These are phyloP conservation scores for Fraxinus greggii DNA, from an alignment of 305 asterid genomes.

Conservation along the genomic window DNA sequence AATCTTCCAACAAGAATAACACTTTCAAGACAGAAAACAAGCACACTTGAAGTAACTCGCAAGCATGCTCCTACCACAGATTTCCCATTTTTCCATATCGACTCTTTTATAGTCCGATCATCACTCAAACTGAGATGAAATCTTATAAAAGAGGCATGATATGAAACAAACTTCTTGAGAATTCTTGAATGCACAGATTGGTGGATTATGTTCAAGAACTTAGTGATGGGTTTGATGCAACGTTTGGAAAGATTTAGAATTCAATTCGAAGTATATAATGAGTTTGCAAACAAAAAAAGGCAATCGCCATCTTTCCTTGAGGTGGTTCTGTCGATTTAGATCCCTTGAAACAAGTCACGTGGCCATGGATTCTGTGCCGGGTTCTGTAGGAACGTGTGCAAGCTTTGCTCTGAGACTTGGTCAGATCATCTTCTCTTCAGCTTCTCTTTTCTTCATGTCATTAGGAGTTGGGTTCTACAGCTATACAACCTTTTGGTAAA, in stretches of 20 bases:
- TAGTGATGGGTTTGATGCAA: not conserved
- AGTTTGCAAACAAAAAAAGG: not conserved
- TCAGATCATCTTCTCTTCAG: constrained; percentile 55
- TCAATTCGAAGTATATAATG: not conserved
- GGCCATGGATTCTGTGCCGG: constrained; percentile 47
- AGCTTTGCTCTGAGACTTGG: constrained; percentile 62
- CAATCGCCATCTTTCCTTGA: not conserved
- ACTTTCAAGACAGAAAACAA: not conserved
- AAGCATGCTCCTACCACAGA: constrained; percentile 5
- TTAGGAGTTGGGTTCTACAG: constrained; percentile 64
- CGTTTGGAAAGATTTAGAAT: not conserved
- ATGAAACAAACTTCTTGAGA: not conserved
- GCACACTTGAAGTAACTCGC: constrained; percentile 14
- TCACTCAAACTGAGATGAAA: constrained; percentile 21
- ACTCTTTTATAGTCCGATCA: constrained; percentile 15
- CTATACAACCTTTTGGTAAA: constrained; percentile 71
- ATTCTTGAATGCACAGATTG: constrained; percentile 8
- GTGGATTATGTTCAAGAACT: constrained; percentile 5
- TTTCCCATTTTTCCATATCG: constrained; percentile 14
- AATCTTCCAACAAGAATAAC: constrained; percentile 17
- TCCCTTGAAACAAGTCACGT: not conserved
- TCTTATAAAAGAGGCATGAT: constrained; percentile 3
- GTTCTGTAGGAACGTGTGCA: constrained; percentile 58
- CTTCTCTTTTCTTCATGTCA: constrained; percentile 70
- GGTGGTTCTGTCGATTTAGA: not conserved